Percentiles rank a stretch among this genome's conserved stretches.
Conservation (phyloP, 441 rosid species). For the Biscutella laevigata region DNA sequence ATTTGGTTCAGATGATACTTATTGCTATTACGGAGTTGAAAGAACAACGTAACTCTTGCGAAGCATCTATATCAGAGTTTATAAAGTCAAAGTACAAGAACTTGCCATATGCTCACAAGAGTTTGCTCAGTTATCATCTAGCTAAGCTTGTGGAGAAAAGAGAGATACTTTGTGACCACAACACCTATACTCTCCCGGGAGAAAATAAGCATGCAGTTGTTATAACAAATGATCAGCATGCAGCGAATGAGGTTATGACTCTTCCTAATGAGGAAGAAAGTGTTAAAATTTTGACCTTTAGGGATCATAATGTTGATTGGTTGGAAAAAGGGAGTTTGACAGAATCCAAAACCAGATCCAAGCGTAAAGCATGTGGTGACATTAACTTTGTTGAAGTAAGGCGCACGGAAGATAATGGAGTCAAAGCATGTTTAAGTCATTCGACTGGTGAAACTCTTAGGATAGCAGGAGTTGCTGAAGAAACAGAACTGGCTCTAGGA, state of each 20-base stretch:
- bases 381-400: background rate
- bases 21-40: slow-evolving; percentile 22
- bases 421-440: background rate
- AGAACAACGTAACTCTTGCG: slow-evolving; percentile 8
- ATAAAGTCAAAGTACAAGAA: slow-evolving; percentile 11
- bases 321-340: slow-evolving; percentile 16
- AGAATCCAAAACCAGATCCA: background rate
- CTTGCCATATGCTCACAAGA: slow-evolving; percentile 25
- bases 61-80: slow-evolving; percentile 16
- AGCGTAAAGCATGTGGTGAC: slow-evolving; percentile 7
- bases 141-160: slow-evolving; percentile 22
- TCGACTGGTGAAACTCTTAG: background rate
- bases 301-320: background rate
- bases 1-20: slow-evolving; percentile 22
- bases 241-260: background rate
- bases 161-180: slow-evolving; percentile 22
- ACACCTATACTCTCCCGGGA: slow-evolving; percentile 11
- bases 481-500: background rate
- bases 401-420: background rate
- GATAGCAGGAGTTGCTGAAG: slow-evolving; percentile 3
- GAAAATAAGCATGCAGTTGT: background rate
- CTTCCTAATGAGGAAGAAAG: background rate
- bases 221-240: background rate
- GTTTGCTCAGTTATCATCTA: slow-evolving; percentile 18
- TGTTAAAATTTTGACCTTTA: background rate